These are phyloP conservation scores for Xylariaceae sp. DNA, from an alignment of 2,329 filamentous ascomycete species.

Conservation along the genomic window DNA sequence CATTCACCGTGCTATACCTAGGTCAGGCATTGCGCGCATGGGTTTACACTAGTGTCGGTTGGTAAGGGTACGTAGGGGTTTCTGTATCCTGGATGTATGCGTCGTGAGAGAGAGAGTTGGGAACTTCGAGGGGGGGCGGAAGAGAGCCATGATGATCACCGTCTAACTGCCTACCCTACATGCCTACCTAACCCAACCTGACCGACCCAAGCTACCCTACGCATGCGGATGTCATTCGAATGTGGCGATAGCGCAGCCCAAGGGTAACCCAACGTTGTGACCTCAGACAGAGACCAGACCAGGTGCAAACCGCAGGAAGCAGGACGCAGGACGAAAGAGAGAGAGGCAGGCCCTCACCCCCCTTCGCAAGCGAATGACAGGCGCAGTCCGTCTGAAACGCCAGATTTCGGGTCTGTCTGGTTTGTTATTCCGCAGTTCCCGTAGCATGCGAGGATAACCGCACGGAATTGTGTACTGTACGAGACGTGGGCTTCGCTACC, in stretches of 20 bases:
- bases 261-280: not conserved
- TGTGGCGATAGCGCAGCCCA: too few species aligned
- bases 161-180: too few species aligned
- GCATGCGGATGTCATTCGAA: not conserved
- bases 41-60: not conserved
- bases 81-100: too few species aligned
- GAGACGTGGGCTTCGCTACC: not conserved
- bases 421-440: not conserved
- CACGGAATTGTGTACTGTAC: too few species aligned
- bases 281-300: too few species aligned
- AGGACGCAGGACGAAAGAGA: too few species aligned
- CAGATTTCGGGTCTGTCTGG: not conserved
- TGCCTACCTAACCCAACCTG: too few species aligned
- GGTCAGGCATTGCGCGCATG: not conserved
- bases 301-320: not conserved
- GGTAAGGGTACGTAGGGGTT: too few species aligned
- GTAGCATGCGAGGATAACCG: not conserved
- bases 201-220: not conserved
- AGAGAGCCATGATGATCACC: too few species aligned
- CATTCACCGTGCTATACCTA: not conserved
- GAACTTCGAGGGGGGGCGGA: too few species aligned
- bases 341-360: too few species aligned
- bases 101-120: too few species aligned
- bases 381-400: not conserved
- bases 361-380: not conserved